Evolutionary conservation across 2,329 filamentous ascomycete species (phyloP), one percentile per base, ranked within the genome.

Genomic region (Ophiostoma tasmaniense): DNA sequence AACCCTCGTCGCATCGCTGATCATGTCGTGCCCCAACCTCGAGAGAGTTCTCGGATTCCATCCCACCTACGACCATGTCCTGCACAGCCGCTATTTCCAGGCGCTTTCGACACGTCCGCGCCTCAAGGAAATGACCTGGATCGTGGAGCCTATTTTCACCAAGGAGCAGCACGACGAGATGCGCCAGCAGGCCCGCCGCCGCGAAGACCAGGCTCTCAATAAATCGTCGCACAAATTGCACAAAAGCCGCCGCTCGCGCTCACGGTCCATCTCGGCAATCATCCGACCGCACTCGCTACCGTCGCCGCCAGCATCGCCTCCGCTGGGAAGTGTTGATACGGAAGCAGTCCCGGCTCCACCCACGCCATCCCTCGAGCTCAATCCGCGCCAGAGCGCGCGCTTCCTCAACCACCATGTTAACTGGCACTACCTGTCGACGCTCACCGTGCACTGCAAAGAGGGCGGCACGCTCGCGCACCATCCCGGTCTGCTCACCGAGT

Each of bases 1-100:
- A 70, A 82, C 87, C 72, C 75, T 86, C 2, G 80, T 88, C 1
- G 86, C 87, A 0, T 83, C 87, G 5, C 76, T 89, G 30, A 80
- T 89, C 69, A 87, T 88, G 86, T 83, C 85, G 0, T 89, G 87
- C 69, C 87, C 87, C 2, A 89, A 89, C 72, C 78, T 90, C 13
- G 87, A 89, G 76, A 80, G 81, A 66, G 77, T 89, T 7, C 77
- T 81, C 13, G 86, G 87, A 0, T 83, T 84, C 52, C 80, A 84
- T 68, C 80, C 82, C 2, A 76, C 77, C 3, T 87, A 88, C 74
- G 79, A 84, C 68, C 84, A 87, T 75, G 80, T 81, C 1, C 20
- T 42, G 14, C 87, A 85, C 73, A 84, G 80, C 74, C 82, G 83
- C 64, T 78, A 87, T 11, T 83, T 85, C 69, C 83, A 89, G 70